Evolutionary conservation across 257 asterid genomes (phyloP).

Genomic region (Solanum bulbocastanum): DNA sequence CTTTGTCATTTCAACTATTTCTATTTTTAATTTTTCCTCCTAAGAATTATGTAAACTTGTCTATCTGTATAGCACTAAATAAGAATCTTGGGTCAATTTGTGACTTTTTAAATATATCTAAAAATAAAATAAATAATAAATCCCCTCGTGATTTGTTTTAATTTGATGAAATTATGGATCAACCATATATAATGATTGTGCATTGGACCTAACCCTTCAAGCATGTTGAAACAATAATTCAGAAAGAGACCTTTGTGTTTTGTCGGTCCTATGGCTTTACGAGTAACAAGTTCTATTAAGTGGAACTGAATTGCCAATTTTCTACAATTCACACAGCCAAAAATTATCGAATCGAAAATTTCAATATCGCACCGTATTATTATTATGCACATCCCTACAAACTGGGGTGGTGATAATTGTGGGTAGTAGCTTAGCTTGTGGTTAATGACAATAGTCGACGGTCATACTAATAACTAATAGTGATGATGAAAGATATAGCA

Average conservation of each 20-base stretch:
- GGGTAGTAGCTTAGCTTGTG: neutral
- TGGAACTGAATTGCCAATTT: neutral
- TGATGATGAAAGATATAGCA: neutral
- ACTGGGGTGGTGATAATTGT: neutral
- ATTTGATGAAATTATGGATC: neutral
- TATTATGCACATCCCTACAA: neutral
- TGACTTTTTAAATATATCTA: neutral
- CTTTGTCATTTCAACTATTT: neutral
- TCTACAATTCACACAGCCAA: neutral
- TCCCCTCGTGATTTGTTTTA: neutral
- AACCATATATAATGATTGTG: neutral
- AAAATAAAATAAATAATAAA: neutral
- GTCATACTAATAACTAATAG: neutral
- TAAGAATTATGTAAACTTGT: neutral
- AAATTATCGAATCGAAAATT: neutral
- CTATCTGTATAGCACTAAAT: conserved; percentile 1
- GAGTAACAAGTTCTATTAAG: neutral
- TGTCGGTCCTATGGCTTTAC: neutral
- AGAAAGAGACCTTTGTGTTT: neutral
- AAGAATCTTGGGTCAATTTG: neutral
- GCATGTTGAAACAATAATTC: neutral
- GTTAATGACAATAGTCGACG: neutral
- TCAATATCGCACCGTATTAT: neutral
- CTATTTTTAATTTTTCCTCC: neutral
- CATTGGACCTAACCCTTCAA: neutral